Base-by-base conservation (phyloP, 176 grass and related monocot genomes). In the Calamus simplicifolius region DNA sequence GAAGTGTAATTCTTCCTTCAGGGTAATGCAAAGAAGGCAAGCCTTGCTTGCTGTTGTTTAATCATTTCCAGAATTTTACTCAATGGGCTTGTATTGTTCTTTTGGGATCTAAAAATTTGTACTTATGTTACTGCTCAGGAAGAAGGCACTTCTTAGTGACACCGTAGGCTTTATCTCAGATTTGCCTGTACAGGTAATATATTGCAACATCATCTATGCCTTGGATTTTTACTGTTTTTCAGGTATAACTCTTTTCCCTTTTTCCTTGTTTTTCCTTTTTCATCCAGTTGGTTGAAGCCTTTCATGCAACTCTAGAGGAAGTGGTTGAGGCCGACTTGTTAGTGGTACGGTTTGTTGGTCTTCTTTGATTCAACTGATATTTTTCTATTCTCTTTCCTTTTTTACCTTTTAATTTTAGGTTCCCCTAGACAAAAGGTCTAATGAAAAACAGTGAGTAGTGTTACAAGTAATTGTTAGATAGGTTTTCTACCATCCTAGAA, bases 111-210 rank as follows among this genome's bases (percentile, higher is more conserved):
- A 43, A 43, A 19, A 21, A 56, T 67, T 26, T 64, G 58, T 61
- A 64, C 28, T 54, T 50, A 58, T 69, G 15, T 63, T 67, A 19
- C 6, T 70, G 68, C 68, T 63, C 68, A 96, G 92, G 83, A 90
- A 54, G 72, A 96, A 88, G 72, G 31, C 61, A 72, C 80, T 96
- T 80, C 78, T 96, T 73, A 90, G 87, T 15, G 92, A 96, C 68
- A 96, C 92, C 3, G 92, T 96, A 75, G 92, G 92, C 27, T 96
- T 96, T 75, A 96, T 96, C 59, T 90, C 83, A 71, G 87, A 96
- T 82, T 85, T 96, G 67, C 92, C 92, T 85, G 52, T 87, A 29
- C 92, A 96, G 86, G 92, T 90, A 82, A 67, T 52, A 59, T 62
- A 66, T 69, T 70, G 15, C n/a, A 49, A 43, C 16, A 43, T 43